Evolutionary conservation across 306 rosid species (phyloP).

Genomic region (peach (Prunus persica)): DNA sequence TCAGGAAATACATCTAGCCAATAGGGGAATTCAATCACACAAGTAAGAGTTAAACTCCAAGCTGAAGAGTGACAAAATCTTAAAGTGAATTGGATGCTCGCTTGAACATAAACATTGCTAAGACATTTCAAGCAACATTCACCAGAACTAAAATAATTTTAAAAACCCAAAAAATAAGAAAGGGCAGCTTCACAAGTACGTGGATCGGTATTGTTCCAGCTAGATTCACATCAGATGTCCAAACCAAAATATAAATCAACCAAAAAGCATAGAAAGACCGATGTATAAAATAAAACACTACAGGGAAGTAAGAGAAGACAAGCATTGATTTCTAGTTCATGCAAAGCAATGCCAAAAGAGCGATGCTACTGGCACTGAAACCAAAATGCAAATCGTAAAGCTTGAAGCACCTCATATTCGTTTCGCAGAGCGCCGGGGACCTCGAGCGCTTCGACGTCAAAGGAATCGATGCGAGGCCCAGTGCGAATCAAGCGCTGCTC

Average conservation of each 20-base stretch:
- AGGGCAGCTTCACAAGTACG: neutral
- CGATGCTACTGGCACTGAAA: neutral
- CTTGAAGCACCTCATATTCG: slow-evolving; percentile 61
- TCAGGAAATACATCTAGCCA: neutral
- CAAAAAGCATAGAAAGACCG: neutral
- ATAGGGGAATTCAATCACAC: neutral
- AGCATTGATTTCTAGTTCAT: neutral
- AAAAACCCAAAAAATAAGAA: neutral
- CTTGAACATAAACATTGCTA: neutral
- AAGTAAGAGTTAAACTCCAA: neutral
- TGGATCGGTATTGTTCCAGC: neutral
- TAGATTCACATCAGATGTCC: neutral
- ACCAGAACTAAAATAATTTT: neutral
- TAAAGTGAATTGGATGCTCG: neutral
- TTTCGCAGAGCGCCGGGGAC: slow-evolving; percentile 74
- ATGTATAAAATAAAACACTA: neutral
- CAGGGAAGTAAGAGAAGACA: neutral
- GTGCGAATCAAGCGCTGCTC: slow-evolving; percentile 88
- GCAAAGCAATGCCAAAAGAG: neutral
- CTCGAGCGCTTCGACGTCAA: slow-evolving; percentile 97
- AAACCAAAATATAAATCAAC: neutral
- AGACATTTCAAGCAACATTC: neutral
- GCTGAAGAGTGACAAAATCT: neutral
- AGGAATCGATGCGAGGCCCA: slow-evolving; percentile 90
- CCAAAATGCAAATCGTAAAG: slow-evolving; percentile 5